Conservation (phyloP, 345 rosid genomes). For the Populus euphratica region DNA sequence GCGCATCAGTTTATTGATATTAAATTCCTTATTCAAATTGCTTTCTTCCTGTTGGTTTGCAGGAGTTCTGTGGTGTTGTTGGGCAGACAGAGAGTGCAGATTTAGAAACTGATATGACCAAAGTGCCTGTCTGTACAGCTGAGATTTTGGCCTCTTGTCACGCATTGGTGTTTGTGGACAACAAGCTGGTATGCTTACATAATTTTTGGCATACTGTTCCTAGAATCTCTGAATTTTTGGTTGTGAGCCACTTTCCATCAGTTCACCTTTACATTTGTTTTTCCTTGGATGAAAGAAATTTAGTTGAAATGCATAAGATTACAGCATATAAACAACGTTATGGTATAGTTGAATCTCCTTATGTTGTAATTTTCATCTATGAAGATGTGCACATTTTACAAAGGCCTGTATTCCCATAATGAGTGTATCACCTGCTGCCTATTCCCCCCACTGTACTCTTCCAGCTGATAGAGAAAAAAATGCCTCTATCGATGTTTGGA, state of each 20-base stretch:
- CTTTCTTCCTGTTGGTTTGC: no score
- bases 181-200: constrained; percentile 68
- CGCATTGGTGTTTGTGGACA: constrained; percentile 94
- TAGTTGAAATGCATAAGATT: not conserved
- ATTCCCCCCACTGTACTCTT: not conserved
- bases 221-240: not conserved
- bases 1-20: constrained; percentile 8
- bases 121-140: constrained; percentile 59
- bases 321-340: not conserved
- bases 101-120: constrained; percentile 82
- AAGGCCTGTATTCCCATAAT: no score
- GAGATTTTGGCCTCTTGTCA: constrained; percentile 99
- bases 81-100: constrained; percentile 55
- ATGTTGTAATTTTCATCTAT: no score
- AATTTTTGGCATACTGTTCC: not conserved
- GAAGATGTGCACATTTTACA: no score
- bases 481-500: not conserved
- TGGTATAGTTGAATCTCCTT: not conserved
- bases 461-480: not conserved
- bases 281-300: not conserved
- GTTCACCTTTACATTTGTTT: not conserved
- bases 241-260: not conserved
- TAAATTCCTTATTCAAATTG: constrained; percentile 10
- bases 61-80: constrained; percentile 92
- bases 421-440: no score